Base-by-base conservation (phyloP, 2,329 filamentous ascomycete species). In the Xylogone sp. region DNA sequence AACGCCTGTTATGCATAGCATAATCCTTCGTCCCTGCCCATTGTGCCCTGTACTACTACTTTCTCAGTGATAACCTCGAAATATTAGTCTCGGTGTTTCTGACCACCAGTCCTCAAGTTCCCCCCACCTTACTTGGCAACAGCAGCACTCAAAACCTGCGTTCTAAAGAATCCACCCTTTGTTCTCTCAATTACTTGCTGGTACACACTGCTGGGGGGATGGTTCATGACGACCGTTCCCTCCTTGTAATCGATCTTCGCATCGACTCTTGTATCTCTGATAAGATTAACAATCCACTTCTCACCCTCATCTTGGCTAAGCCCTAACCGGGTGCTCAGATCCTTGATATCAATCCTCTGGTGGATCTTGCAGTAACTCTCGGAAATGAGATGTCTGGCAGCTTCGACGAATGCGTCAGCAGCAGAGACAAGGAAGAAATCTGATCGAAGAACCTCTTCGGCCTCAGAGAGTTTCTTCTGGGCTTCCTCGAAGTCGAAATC, bases 281-380 rank as follows among this genome's bases (percentile, higher is more conserved):
- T 99, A 59, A 99, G 82, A 78, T 99, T 99, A 64, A 99, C 94
- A 67, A 99, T 99, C 94, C 94, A 99, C 80, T 99, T 99, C 84
- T 99, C 94, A 65, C 94, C 94, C 67, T 97, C 94, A 68, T 96
- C 90, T 65, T 92, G 86, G 69, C 88, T 90, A 59, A 99, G 81
- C 59, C 93, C 94, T 54, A 99, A 84, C 69, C 94, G 89, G 58
- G 85, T 87, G 59, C 91, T 96, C 53, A 99, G 83, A 65, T 97
- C 94, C 82, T 92, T 91, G 71, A 99, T 97, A 71, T 97, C 93
- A 69, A 99, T 99, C 64, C 93, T 83, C 69, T 96, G 91, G 73
- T 97, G 95, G 70, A 99, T 99, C 83, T 97, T 97, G 89, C 94
- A 99, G 82, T 99, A 99, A 71, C 86, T 91, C 79, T 99, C 94